phyloP scores from a whole-genome alignment of 306 rosid species.

The Luffa acutangula region DNA sequence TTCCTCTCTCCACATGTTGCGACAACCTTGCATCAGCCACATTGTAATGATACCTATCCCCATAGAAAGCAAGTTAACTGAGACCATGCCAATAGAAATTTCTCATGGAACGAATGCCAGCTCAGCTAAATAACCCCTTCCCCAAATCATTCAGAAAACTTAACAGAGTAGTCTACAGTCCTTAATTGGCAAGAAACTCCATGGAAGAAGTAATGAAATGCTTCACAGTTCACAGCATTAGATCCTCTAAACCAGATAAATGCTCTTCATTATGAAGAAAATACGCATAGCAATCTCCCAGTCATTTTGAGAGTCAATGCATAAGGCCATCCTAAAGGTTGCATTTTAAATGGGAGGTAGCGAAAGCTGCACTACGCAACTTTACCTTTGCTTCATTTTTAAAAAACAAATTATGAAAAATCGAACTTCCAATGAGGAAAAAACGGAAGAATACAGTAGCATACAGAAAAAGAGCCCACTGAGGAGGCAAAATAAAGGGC shows the following conservation, averaged over 20 bases:
- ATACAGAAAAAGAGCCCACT: too few relatives aligned
- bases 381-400: constrained; percentile 81
- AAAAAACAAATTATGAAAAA: too few relatives aligned
- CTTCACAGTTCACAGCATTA: background rate
- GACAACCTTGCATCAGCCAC: constrained; percentile 76
- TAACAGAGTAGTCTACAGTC: background rate
- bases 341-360: background rate
- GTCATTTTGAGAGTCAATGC: background rate
- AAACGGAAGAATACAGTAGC: too few relatives aligned
- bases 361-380: background rate
- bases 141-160: background rate
- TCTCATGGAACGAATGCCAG: background rate
- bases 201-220: background rate
- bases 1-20: constrained; percentile 87
- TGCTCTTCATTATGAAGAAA: background rate
- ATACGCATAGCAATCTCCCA: background rate
- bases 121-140: background rate
- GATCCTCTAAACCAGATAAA: background rate
- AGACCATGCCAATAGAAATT: background rate
- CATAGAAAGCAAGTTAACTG: constrained; percentile 9
- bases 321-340: background rate
- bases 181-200: background rate
- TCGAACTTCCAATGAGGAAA: too few relatives aligned
- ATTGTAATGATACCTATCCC: constrained; percentile 73
- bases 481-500: too few relatives aligned